phyloP scores from a whole-genome alignment of 2,329 filamentous ascomycete genomes.

The Aspergillus niger region DNA sequence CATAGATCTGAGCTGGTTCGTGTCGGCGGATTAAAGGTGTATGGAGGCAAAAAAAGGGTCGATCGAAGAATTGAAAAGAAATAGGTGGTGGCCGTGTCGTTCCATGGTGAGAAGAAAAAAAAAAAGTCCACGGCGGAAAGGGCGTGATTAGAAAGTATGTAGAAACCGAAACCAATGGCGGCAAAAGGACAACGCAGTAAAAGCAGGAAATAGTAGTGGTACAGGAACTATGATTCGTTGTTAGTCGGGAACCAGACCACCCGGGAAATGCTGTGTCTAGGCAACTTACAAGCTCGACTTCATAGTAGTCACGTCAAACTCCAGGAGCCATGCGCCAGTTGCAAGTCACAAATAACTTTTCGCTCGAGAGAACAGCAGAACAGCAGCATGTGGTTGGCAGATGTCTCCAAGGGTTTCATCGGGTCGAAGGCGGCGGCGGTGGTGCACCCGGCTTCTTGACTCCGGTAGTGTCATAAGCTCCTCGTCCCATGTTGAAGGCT shows the following conservation, averaged over 20 bases:
- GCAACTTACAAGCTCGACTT: conserved; percentile 32
- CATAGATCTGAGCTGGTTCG: conserved; percentile 22
- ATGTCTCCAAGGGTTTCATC: conserved; percentile 24
- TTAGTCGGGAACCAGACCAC: conserved; percentile 20
- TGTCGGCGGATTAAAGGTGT: conserved; percentile 22
- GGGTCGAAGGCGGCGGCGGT: conserved; percentile 44
- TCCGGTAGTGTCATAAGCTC: conserved; percentile 55
- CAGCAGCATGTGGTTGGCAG: conserved; percentile 24
- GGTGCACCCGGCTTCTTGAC: conserved; percentile 51
- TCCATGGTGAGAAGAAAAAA: conserved; percentile 18
- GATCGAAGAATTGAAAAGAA: conserved; percentile 29
- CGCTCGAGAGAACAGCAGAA: conserved; percentile 22
- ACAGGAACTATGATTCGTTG: conserved; percentile 29
- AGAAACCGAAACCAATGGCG: conserved; percentile 23
- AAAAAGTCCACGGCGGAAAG: conserved; percentile 18
- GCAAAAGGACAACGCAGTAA: conserved; percentile 24
- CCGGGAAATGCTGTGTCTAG: not conserved
- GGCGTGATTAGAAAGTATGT: conserved; percentile 32
- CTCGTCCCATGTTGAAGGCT: conserved; percentile 53
- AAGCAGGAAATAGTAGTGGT: conserved; percentile 30
- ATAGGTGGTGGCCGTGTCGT: conserved; percentile 26
- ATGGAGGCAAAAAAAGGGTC: conserved; percentile 13
- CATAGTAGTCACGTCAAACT: conserved; percentile 31
- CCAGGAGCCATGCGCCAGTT: conserved; percentile 29
- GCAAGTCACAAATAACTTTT: conserved; percentile 26